A percentile compares a stretch with the other conserved stretches of the same genome.
phyloP scores from a whole-genome alignment of 225 moss, liverwort and hornwort genomes.

The Pseudoscleropodium purum region DNA sequence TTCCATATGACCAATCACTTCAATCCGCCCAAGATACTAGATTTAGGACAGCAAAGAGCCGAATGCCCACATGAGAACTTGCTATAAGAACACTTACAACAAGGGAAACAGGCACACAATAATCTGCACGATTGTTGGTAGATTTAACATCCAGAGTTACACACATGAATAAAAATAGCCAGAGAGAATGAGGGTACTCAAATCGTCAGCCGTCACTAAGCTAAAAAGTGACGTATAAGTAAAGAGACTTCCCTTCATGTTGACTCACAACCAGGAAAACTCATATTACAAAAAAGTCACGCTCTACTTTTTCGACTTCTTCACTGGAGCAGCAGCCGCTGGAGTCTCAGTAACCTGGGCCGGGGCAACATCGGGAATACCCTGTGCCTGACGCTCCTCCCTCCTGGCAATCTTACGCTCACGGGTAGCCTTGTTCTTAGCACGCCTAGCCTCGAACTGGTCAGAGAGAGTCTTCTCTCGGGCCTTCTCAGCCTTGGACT shows the following conservation, averaged over 20 bases:
- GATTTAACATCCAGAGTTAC: background rate
- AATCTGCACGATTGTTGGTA: background rate
- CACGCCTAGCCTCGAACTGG: constrained; percentile 76
- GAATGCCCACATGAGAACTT: background rate
- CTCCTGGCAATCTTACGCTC: constrained; percentile 76
- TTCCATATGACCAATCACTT: background rate
- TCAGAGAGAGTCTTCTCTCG: constrained; percentile 72
- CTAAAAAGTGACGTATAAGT: background rate
- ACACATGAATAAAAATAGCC: background rate
- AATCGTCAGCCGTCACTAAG: background rate
- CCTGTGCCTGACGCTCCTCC: constrained; percentile 68
- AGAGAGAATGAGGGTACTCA: background rate
- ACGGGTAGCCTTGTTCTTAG: constrained; percentile 75
- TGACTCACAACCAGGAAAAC: background rate
- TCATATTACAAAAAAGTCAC: constrained; percentile 9
- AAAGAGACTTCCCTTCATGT: background rate
- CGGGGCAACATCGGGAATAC: constrained; percentile 23
- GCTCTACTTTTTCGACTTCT: constrained; percentile 59
- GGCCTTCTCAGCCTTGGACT: constrained; percentile 81
- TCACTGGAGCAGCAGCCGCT: constrained; percentile 20
- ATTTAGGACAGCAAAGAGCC: background rate
- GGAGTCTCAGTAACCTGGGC: constrained; percentile 12
- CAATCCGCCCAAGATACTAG: background rate
- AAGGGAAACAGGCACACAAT: background rate
- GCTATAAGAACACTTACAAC: background rate